These are phyloP conservation scores for Allomyces arbusculus DNA, from an alignment of 192 early-diverging fungal species.

Conservation along the genomic window DNA sequence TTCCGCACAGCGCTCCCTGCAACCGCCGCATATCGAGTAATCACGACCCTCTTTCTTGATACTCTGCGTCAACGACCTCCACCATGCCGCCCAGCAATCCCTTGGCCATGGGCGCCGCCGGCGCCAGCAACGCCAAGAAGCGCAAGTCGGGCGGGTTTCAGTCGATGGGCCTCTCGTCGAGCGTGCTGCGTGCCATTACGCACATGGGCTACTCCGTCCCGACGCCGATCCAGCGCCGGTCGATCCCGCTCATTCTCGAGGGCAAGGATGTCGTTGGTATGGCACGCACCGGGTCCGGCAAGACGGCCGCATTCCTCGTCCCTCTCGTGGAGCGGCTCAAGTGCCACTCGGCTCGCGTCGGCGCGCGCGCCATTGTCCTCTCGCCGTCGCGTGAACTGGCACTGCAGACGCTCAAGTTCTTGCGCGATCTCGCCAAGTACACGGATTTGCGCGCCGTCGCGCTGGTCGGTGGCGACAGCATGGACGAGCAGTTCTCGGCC, in stretches of 20 bases:
- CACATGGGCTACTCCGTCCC: slow-evolving; percentile 91
- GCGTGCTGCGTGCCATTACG: slow-evolving; percentile 66
- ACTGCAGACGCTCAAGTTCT: slow-evolving; percentile 82
- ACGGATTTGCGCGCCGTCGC: slow-evolving; percentile 75
- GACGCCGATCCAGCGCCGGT: slow-evolving; percentile 93
- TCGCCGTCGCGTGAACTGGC: slow-evolving; percentile 93
- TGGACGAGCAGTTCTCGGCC: slow-evolving; percentile 92
- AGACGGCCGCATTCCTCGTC: slow-evolving; percentile 87
- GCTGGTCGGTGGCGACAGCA: slow-evolving; percentile 84
- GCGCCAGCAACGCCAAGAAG: slow-evolving; percentile 37
- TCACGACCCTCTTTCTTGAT: too few relatives aligned
- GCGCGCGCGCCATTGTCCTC: slow-evolving; percentile 58
- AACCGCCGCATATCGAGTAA: too few relatives aligned
- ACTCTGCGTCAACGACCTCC: too few relatives aligned
- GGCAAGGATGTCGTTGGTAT: slow-evolving; percentile 91
- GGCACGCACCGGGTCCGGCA: slow-evolving; percentile 95
- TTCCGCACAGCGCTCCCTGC: too few relatives aligned
- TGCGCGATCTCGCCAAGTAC: slow-evolving; percentile 78
- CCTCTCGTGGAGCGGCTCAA: slow-evolving; percentile 78
- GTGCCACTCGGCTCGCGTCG: slow-evolving; percentile 55
- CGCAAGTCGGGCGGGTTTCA: slow-evolving; percentile 96
- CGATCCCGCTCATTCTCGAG: slow-evolving; percentile 78
- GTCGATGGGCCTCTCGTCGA: slow-evolving; percentile 79
- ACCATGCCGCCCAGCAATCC: too few relatives aligned
- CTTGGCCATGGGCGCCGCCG: too few relatives aligned